phyloP scores from a whole-genome alignment of 371 early-diverging fungal genomes.

The Rhizopus stolonifer region DNA sequence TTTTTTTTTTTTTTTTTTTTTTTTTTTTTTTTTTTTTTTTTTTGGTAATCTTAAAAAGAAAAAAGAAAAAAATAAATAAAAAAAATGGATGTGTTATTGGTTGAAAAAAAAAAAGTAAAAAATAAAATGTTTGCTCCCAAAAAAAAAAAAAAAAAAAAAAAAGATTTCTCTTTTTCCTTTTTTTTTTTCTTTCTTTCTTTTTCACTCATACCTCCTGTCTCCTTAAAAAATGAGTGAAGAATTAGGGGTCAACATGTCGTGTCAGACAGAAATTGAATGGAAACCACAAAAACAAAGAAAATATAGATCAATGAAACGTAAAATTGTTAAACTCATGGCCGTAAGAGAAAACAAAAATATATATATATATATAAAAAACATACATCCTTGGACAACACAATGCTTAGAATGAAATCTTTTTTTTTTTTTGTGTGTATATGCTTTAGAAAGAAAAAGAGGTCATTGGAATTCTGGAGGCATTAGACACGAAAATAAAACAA shows the following conservation, averaged over 20 bases:
- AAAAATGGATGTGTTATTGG: background rate
- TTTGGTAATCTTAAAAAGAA: background rate
- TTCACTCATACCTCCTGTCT: no score
- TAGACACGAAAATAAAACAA: no score
- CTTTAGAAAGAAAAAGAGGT: no score
- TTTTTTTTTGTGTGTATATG: no score
- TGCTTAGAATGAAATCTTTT: no score
- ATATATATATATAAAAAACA: background rate
- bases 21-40: background rate
- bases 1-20: background rate
- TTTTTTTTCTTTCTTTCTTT: no score
- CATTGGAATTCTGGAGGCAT: no score
- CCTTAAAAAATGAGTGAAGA: background rate
- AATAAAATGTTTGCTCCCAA: no score
- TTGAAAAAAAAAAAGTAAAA: no score
- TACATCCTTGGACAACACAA: no score
- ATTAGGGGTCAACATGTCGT: background rate
- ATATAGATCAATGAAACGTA: slow-evolving; percentile 20
- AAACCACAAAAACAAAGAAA: background rate
- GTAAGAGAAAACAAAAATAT: slow-evolving; percentile 7
- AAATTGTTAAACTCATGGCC: slow-evolving; percentile 12
- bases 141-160: no score
- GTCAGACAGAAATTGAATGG: slow-evolving; percentile 1
- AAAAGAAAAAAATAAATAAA: background rate
- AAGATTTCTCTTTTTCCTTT: no score